phyloP scores from a whole-genome alignment of 306 rosid species.

The Senna siamea region DNA sequence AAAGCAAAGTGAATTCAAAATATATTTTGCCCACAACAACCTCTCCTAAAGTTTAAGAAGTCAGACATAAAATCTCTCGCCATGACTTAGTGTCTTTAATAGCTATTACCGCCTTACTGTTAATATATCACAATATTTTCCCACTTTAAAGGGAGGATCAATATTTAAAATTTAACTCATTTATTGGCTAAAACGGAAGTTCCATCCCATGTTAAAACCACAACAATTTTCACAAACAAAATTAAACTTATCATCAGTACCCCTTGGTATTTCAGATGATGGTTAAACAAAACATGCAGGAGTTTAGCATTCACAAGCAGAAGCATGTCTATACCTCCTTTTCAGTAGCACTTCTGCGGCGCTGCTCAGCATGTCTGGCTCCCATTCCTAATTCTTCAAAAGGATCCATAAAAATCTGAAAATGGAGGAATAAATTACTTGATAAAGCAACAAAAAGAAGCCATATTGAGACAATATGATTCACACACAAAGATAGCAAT shows the following conservation, averaged over 20 bases:
- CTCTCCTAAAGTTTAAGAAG: neutral
- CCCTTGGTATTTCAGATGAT: conserved; percentile 24
- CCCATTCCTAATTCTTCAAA: conserved; percentile 87
- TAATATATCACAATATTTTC: neutral
- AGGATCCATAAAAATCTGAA: conserved; percentile 83
- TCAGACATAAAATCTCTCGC: conserved; percentile 1
- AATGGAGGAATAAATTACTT: conserved; percentile 17
- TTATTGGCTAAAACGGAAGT: neutral
- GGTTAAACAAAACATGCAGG: conserved; percentile 30
- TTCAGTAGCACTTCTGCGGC: conserved; percentile 75
- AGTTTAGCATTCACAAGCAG: conserved; percentile 34
- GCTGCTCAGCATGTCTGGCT: conserved; percentile 75
- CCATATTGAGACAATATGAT: conserved; percentile 26
- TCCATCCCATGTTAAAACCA: conserved; percentile 1
- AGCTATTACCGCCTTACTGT: neutral
- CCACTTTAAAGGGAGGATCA: conserved; percentile 1
- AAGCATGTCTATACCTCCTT: conserved; percentile 67
- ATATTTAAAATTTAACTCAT: neutral
- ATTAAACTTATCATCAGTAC: too few relatives aligned
- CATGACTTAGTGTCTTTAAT: neutral
- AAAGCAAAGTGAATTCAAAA: too few relatives aligned
- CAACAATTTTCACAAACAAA: too few relatives aligned
- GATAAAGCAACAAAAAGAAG: conserved; percentile 30
- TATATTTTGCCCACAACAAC: neutral
- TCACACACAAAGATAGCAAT: conserved; percentile 29